These are phyloP conservation scores for Trichophaea hybrida DNA, from an alignment of 2,329 filamentous ascomycete species.

Conservation along the genomic window DNA sequence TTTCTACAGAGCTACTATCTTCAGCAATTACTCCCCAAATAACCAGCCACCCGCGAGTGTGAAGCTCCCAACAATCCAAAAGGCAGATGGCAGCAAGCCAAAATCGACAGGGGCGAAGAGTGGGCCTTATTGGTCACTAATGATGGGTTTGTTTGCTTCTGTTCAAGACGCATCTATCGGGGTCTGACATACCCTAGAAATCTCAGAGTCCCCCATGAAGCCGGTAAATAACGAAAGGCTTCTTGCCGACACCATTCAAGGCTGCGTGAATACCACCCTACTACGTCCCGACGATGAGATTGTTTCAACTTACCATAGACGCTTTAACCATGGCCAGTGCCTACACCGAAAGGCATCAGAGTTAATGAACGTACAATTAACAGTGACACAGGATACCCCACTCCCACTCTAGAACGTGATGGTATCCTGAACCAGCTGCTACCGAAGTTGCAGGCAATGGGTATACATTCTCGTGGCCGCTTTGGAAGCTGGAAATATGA, in stretches of 20 bases:
- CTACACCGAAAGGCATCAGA: background rate
- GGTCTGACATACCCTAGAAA: constrained; percentile 40
- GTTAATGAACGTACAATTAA: background rate
- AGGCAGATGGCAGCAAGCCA: constrained; percentile 74
- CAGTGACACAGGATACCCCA: constrained; percentile 59
- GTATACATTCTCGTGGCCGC: constrained; percentile 87
- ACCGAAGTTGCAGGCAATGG: constrained; percentile 78
- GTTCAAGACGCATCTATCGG: background rate
- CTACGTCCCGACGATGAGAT: constrained; percentile 83
- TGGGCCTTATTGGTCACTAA: constrained; percentile 99
- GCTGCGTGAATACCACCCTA: constrained; percentile 96
- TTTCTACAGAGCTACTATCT: constrained; percentile 99
- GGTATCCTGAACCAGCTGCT: constrained; percentile 84
- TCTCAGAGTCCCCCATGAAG: constrained; percentile 92
- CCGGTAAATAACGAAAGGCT: constrained; percentile 75
- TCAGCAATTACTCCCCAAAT: constrained; percentile 99
- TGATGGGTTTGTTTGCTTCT: constrained; percentile 42
- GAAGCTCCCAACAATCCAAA: constrained; percentile 75
- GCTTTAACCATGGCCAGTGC: constrained; percentile 59
- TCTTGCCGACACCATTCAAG: constrained; percentile 82
- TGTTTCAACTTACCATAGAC: constrained; percentile 93
- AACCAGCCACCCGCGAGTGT: constrained; percentile 76
- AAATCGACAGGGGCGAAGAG: constrained; percentile 57
- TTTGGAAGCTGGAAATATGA: constrained; percentile 99
- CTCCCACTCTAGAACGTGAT: constrained; percentile 85